Evolutionary conservation across 164 flowering plant genomes (phyloP), one percentile per base, ranked within the genome.

Genomic region (Macadamia tetraphylla): DNA sequence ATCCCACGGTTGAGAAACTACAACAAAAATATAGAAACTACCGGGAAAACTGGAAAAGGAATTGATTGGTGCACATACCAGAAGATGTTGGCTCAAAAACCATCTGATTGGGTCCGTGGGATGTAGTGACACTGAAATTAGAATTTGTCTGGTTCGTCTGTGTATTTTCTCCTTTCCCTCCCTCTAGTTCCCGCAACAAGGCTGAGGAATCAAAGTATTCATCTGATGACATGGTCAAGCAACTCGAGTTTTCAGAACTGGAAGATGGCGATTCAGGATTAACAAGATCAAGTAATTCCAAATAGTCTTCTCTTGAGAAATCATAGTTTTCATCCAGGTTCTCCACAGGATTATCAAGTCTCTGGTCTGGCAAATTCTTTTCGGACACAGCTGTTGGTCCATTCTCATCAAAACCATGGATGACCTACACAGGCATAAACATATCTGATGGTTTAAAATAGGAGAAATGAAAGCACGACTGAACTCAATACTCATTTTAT

Each of bases 221-320:
- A 64, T 82, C 88, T 1, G 85, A 83, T 69, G 81, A 73, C 71
- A 76, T 60, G 43, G 83, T 72, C 65, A 70, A 10, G 64, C 78
- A 67, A 65, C 82, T 78, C 3, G 87, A 85, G 71, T 79, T 82
- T 29, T 71, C 85, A 11, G 87, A 83, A 70, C 82, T 83, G 30
- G 84, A 83, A 57, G 82, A 78, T 58, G 73, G 60, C 0, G 85
- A 81, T 65, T 59, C 74, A 29, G 78, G 81, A 44, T 63, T 60
- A 60, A 8, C 70, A 18, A 87, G 81, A 74, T 87, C 91, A 17
- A 40, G 17, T 75, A 83, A 61, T 71, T 87, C 90, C 70, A 87
- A 66, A 78, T 9, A 85, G 70, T 85, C 86, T 8, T 68, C 88
- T 48, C 29, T 29, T 0, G 71, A 60, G 44, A 78, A 23, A 51